phyloP scores from a whole-genome alignment of 1,284 basidiomycete genomes.

The Ustilago curta region DNA sequence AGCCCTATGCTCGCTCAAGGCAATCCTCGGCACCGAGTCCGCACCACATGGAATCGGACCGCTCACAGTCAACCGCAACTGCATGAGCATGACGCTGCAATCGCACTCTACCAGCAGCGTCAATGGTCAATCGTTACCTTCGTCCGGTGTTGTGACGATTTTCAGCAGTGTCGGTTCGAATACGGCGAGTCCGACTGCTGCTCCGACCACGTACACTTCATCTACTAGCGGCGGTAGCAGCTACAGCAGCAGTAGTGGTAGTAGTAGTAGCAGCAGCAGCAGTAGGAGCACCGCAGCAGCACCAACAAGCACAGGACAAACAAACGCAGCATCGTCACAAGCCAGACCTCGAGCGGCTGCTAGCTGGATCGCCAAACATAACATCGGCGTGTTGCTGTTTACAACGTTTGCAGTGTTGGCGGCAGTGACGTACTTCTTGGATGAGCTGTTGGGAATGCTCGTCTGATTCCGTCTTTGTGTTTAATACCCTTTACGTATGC shows the following conservation, averaged over 20 bases:
- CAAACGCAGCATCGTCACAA: conserved; percentile 16
- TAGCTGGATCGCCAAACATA: conserved; percentile 31
- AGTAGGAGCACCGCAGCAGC: conserved; percentile 8
- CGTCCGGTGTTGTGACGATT: conserved; percentile 35
- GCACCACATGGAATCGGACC: conserved; percentile 30
- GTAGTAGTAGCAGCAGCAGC: background rate
- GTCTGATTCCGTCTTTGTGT: conserved; percentile 18
- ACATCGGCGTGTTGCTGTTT: conserved; percentile 35
- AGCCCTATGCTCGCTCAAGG: conserved; percentile 23
- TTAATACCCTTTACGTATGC: background rate
- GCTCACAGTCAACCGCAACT: conserved; percentile 20
- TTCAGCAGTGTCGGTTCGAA: conserved; percentile 13
- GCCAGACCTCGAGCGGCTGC: conserved; percentile 14
- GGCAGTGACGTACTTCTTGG: conserved; percentile 43
- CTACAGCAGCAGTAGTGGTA: background rate
- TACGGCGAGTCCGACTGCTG: conserved; percentile 4
- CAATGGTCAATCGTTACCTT: conserved; percentile 39
- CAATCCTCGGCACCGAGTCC: conserved; percentile 21
- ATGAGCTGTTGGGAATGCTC: conserved; percentile 38
- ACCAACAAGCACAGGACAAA: conserved; percentile 5
- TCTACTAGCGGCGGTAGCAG: background rate
- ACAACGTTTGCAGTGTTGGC: conserved; percentile 39
- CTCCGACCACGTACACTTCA: background rate
- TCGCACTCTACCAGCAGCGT: conserved; percentile 7
- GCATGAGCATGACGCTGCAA: conserved; percentile 28